Evolutionary conservation across 108 stramenopile species (phyloP).

Genomic region (Nitzschia sp.): DNA sequence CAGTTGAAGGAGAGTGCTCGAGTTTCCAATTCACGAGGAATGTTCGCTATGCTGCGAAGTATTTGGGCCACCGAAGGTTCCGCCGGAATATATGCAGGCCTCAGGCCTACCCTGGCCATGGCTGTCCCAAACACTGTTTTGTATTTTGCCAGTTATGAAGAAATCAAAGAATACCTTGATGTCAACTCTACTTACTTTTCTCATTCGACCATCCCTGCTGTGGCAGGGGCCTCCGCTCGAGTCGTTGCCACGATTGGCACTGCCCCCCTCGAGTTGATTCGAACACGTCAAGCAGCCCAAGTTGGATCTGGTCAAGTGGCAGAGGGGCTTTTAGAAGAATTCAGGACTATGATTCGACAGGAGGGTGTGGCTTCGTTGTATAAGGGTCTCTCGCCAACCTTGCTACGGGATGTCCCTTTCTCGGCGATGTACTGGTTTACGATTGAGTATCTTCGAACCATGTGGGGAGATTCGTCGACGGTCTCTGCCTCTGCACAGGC

Average conservation of each 20-base stretch:
- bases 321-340: slow-evolving; percentile 46
- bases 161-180: slow-evolving; percentile 34
- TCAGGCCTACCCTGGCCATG: slow-evolving; percentile 80
- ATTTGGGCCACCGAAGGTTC: slow-evolving; percentile 70
- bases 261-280: slow-evolving; percentile 90
- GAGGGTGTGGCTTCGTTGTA: slow-evolving; percentile 71
- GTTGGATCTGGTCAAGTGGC: slow-evolving; percentile 11
- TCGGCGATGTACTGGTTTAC: slow-evolving; percentile 86
- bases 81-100: slow-evolving; percentile 81
- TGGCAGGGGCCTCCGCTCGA: slow-evolving; percentile 80
- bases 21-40: slow-evolving; percentile 22
- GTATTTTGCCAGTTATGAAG: slow-evolving; percentile 90
- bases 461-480: slow-evolving; percentile 30
- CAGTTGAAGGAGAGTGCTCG: slow-evolving; percentile 4
- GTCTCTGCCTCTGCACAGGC: slow-evolving; percentile 26
- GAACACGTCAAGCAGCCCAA: slow-evolving; percentile 65
- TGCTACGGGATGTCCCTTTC: slow-evolving; percentile 94
- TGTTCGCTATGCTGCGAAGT: slow-evolving; percentile 43
- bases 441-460: slow-evolving; percentile 59
- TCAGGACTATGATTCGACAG: slow-evolving; percentile 46
- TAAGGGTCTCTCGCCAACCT: slow-evolving; percentile 76
- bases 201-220: slow-evolving; percentile 46
- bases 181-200: background rate
- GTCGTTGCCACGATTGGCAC: slow-evolving; percentile 73
- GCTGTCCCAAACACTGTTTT: slow-evolving; percentile 88